These are phyloP conservation scores for Vaccinium darrowii DNA, from an alignment of 148 eudicot genomes.

Conservation along the genomic window DNA sequence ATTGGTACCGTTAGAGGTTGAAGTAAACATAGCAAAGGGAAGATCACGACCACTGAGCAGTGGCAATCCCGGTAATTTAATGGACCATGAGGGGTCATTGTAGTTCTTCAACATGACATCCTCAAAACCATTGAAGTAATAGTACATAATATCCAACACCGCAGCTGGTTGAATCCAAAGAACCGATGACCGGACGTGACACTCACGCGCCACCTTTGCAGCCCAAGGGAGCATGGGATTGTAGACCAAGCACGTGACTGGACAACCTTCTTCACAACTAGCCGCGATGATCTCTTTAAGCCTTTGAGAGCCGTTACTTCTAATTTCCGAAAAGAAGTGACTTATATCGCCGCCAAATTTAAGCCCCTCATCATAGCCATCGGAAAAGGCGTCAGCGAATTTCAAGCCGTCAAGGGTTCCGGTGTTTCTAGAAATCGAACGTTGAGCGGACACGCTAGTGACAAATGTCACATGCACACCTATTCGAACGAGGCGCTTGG, in stretches of 20 bases:
- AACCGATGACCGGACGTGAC: slow-evolving; percentile 42
- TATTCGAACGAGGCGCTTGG: slow-evolving; percentile 36
- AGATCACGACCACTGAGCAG: slow-evolving; percentile 33
- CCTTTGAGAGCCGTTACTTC: slow-evolving; percentile 27
- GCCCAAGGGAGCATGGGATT: not conserved
- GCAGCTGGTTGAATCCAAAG: slow-evolving; percentile 69
- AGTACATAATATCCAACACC: slow-evolving; percentile 38
- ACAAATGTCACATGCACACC: slow-evolving; percentile 38
- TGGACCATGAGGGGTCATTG: slow-evolving; percentile 33
- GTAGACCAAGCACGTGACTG: slow-evolving; percentile 39
- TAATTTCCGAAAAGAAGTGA: slow-evolving; percentile 24
- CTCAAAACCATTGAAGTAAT: slow-evolving; percentile 35
- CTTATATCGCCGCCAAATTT: not conserved
- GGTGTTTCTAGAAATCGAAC: slow-evolving; percentile 5
- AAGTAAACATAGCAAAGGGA: slow-evolving; percentile 45
- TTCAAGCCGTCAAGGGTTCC: slow-evolving; percentile 26
- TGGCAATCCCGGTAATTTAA: slow-evolving; percentile 48
- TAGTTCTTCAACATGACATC: slow-evolving; percentile 22
- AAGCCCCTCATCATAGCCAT: slow-evolving; percentile 31
- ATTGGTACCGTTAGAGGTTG: not conserved
- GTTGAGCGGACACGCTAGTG: slow-evolving; percentile 29
- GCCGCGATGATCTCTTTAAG: slow-evolving; percentile 21
- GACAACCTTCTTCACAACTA: slow-evolving; percentile 32
- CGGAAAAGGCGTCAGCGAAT: slow-evolving; percentile 29
- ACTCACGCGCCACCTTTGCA: slow-evolving; percentile 26